A percentile compares a stretch with the other conserved stretches of the same genome.
These are phyloP conservation scores for Pontederia paniculata DNA, from an alignment of 176 grass and related monocot species.

Conservation along the genomic window DNA sequence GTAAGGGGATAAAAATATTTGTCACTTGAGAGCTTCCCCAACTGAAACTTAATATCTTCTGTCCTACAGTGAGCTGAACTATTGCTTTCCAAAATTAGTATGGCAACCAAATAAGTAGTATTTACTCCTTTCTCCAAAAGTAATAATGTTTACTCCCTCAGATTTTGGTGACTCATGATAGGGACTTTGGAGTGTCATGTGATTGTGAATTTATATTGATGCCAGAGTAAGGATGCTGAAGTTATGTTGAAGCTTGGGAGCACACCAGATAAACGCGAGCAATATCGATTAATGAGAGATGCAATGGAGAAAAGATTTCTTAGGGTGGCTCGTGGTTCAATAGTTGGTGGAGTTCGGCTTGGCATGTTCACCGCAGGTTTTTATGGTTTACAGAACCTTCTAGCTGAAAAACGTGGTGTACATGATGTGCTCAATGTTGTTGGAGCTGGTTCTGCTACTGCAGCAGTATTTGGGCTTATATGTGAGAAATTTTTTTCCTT, in stretches of 20 bases:
- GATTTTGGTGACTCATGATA: too few species aligned
- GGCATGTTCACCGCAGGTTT: constrained; percentile 79
- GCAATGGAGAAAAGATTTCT: constrained; percentile 92
- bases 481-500: constrained; percentile 23
- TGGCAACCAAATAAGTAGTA: too few species aligned
- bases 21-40: too few species aligned
- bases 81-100: too few species aligned
- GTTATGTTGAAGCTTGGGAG: constrained; percentile 97
- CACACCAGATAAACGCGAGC: constrained; percentile 82
- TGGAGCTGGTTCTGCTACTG: constrained; percentile 58
- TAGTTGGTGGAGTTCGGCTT: constrained; percentile 63
- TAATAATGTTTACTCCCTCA: too few species aligned
- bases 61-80: too few species aligned
- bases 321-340: constrained; percentile 54
- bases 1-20: too few species aligned
- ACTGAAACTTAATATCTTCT: too few species aligned
- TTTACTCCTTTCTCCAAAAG: too few species aligned
- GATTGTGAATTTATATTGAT: constrained; percentile 6
- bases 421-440: constrained; percentile 73
- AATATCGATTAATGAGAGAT: constrained; percentile 96
- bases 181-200: not conserved
- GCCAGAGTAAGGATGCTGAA: constrained; percentile 94
- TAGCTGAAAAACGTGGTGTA: constrained; percentile 55
- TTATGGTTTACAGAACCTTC: constrained; percentile 67
- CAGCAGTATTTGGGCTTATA: constrained; percentile 72